Percentiles rank a stretch among this genome's conserved stretches.
phyloP scores from a whole-genome alignment of 1,139 yeast species.

The Zygosaccharomyces sapae region DNA sequence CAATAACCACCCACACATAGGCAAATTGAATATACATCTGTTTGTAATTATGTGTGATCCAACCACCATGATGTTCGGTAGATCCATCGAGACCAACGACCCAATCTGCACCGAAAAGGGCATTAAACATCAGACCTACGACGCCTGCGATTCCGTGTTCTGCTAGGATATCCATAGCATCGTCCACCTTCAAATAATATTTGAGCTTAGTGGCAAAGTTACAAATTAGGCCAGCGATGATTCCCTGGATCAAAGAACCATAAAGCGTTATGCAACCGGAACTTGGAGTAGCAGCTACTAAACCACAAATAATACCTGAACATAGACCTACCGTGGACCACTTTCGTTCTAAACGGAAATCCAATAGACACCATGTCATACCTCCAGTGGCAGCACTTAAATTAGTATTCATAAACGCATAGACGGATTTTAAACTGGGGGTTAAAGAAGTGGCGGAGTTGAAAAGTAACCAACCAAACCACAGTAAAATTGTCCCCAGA shows the following conservation, averaged over 20 bases:
- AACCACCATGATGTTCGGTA: constrained; percentile 83
- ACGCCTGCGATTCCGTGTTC: constrained; percentile 98
- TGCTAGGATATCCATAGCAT: constrained; percentile 90
- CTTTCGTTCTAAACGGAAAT: constrained; percentile 79
- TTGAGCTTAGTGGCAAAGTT: constrained; percentile 87
- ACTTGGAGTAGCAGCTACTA: constrained; percentile 94
- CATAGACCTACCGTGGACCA: constrained; percentile 96
- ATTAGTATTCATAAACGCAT: constrained; percentile 87
- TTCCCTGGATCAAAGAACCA: constrained; percentile 84
- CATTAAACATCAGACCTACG: constrained; percentile 82
- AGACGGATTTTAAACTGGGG: constrained; percentile 48
- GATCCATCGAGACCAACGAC: constrained; percentile 86
- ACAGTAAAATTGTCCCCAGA: constrained; percentile 64
- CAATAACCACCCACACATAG: constrained; percentile 68
- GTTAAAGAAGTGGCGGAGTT: constrained; percentile 75
- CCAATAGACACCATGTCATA: constrained; percentile 85
- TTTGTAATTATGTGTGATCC: constrained; percentile 86
- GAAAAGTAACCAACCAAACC: constrained; percentile 88
- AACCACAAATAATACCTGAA: constrained; percentile 91
- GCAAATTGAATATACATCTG: constrained; percentile 89
- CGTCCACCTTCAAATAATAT: constrained; percentile 77
- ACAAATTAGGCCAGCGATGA: constrained; percentile 77
- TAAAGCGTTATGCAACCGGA: constrained; percentile 88
- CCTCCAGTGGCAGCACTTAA: constrained; percentile 89
- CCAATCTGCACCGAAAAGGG: constrained; percentile 78